Evolutionary conservation across 2,329 filamentous ascomycete genomes (phyloP), one percentile per base, ranked within the genome.

Genomic region (Talaromyces funiculosus): DNA sequence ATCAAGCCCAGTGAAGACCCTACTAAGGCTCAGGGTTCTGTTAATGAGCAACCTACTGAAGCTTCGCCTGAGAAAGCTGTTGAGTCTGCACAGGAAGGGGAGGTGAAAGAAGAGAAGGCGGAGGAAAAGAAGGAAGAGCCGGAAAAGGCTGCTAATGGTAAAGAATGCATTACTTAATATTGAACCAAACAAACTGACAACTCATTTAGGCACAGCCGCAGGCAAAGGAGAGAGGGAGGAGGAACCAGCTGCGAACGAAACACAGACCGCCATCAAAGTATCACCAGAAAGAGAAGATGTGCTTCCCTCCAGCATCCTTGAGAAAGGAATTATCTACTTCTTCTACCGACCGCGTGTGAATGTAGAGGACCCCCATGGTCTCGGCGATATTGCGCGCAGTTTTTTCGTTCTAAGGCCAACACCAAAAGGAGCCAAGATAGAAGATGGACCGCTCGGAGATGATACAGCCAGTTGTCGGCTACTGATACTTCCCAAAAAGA

Each of bases 241-340:
- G 7, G 61, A 67, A 49, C 63, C 68, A 26, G 53, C 60, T 6
- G 37, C 64, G 3, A 47, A 65, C 33, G 63, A 65, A 29, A 61
- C 67, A 37, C 71, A 74, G 55, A 68, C 72, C 20, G 80, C 82
- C 1, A 72, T 85, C 4, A 75, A 79, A 61, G 75, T 81, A 54
- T 80, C 82, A 2, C 72, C 79, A 18, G 71, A 81, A 55, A 79
- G 83, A 43, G 80, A 81, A 66, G 73, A 81, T 47, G 73, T 77
- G 2, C 73, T 82, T 40, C 79, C 85, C 1, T 84, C 82, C 5
- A 86, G 79, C 62, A 85, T 96, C 24, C 80, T 95, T 2, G 92
- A 97, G 70, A 96, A 94, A 69, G 92, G 92, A 3, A 83, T 94
- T 67, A 86, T 96, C 66, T 96, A 96, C 79, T 96, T 96, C 81